Conservation (phyloP, 208 protist species). For the Trichomonas tenax region DNA sequence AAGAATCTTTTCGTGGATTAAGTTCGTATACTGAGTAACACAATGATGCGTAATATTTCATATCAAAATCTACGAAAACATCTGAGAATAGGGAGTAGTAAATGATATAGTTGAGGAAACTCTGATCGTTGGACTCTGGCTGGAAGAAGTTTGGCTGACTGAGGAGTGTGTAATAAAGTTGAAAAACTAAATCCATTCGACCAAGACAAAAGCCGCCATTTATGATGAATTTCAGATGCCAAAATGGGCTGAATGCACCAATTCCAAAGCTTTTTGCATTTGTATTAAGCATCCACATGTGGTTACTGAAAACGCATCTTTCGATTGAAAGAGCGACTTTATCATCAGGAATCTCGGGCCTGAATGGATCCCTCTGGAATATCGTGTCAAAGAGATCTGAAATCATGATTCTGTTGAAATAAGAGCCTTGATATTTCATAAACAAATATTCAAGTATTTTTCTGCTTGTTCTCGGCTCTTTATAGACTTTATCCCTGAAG, state of each 20-base stretch:
- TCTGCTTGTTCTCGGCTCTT: not conserved
- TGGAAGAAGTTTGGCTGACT: not conserved
- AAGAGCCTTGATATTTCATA: not conserved
- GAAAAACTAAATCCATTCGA: not conserved
- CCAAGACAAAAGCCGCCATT: not conserved
- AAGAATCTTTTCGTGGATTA: not conserved
- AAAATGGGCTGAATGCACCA: not conserved
- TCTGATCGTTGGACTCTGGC: not conserved
- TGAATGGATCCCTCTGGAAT: not conserved
- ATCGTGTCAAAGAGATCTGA: not conserved
- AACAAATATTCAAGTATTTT: not conserved
- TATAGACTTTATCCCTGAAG: not conserved
- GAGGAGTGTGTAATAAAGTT: not conserved
- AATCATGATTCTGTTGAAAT: not conserved
- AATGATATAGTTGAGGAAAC: not conserved
- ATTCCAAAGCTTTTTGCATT: not conserved
- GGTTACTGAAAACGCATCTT: not conserved
- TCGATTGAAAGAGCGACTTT: not conserved
- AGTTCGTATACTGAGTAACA: not conserved
- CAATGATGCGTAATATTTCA: not conserved
- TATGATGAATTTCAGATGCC: not conserved
- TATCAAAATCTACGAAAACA: not conserved
- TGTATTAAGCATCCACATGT: not conserved
- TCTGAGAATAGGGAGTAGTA: not conserved
- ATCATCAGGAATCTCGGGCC: not conserved